phyloP scores from a whole-genome alignment of 2,329 filamentous ascomycete genomes.

The Neofusicoccum parvum region DNA sequence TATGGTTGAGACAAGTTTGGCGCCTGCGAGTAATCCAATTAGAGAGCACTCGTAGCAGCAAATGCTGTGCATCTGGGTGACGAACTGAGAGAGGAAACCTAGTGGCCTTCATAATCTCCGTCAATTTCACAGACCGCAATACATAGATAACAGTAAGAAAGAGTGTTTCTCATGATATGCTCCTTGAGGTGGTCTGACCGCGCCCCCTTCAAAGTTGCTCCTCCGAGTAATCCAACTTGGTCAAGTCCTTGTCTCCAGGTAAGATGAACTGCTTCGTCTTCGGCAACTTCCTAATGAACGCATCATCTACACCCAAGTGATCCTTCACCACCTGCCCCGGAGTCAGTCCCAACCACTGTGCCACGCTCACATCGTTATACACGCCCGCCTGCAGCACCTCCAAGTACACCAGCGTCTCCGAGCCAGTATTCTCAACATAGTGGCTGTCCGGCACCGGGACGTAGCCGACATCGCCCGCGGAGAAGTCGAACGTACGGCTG shows the following conservation, averaged over 20 bases:
- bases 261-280: conserved; percentile 42
- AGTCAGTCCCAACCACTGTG: conserved; percentile 62
- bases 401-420: too few species aligned
- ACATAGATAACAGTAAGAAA: background rate
- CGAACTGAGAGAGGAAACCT: too few species aligned
- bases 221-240: conserved; percentile 39
- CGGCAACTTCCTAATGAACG: conserved; percentile 26
- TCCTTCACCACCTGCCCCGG: conserved; percentile 43
- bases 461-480: conserved; percentile 62
- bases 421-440: conserved; percentile 62
- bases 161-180: background rate
- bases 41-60: too few species aligned
- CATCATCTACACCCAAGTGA: conserved; percentile 32
- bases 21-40: too few species aligned
- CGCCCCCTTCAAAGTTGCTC: conserved; percentile 23
- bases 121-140: too few species aligned
- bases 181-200: background rate
- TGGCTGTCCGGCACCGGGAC: conserved; percentile 58
- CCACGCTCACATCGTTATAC: conserved; percentile 58
- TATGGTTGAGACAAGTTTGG: too few species aligned
- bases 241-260: conserved; percentile 40
- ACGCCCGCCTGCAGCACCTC: conserved; percentile 23
- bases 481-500: conserved; percentile 61
- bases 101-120: too few species aligned
- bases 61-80: too few species aligned